Conservation (phyloP, 2,329 filamentous ascomycete genomes). For the Daldinia sp. region DNA sequence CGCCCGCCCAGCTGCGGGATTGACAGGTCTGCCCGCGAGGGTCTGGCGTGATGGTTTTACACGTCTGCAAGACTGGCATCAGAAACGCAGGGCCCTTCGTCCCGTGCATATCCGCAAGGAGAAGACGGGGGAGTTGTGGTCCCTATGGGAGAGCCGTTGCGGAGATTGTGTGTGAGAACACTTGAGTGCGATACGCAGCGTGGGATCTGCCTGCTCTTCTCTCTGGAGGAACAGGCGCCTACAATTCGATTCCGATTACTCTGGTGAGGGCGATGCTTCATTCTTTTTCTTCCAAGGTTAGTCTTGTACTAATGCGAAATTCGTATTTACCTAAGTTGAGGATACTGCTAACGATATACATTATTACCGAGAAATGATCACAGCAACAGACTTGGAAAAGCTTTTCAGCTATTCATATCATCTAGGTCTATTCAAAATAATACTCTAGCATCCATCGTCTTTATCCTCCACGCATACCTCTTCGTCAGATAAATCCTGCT, state of each 20-base stretch:
- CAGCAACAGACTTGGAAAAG: not conserved
- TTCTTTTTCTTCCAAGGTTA: slow-evolving; percentile 53
- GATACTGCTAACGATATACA: slow-evolving; percentile 51
- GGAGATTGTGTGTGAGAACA: slow-evolving; percentile 89
- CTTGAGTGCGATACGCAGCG: slow-evolving; percentile 98
- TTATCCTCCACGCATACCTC: not conserved
- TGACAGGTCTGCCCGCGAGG: slow-evolving; percentile 81
- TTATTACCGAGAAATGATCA: not conserved
- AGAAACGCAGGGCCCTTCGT: slow-evolving; percentile 80
- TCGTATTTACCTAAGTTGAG: slow-evolving; percentile 33
- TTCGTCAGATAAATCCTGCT: slow-evolving; percentile 5
- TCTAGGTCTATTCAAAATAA: not conserved
- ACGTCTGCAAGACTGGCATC: slow-evolving; percentile 88
- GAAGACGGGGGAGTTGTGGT: slow-evolving; percentile 55
- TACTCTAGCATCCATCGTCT: not conserved
- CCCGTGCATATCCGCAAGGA: slow-evolving; percentile 51
- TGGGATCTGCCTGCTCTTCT: slow-evolving; percentile 59
- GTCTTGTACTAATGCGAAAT: slow-evolving; percentile 39
- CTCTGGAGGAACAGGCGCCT: slow-evolving; percentile 58
- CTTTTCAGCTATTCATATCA: not conserved
- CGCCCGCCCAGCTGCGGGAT: slow-evolving; percentile 58
- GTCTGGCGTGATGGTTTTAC: slow-evolving; percentile 77
- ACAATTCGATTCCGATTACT: slow-evolving; percentile 95
- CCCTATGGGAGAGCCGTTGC: slow-evolving; percentile 93
- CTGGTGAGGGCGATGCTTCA: slow-evolving; percentile 83